Evolutionary conservation across 164 flowering plant species (phyloP).

Genomic region (Liquidambar formosana): DNA sequence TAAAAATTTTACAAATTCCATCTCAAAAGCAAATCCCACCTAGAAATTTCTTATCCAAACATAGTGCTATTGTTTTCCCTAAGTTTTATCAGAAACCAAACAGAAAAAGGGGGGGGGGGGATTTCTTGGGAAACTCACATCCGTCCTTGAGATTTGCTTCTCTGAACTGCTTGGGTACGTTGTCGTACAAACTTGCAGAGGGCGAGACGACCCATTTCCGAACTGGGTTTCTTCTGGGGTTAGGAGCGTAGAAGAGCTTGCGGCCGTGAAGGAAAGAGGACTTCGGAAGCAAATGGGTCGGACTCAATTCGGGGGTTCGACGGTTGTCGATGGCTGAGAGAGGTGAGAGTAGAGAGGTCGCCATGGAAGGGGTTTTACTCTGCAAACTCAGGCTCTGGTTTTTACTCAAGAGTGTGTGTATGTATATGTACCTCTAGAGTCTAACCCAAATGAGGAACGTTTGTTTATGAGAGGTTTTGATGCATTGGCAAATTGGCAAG

Average conservation of each 20-base stretch:
- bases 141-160: conserved; percentile 83
- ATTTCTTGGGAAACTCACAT: conserved; percentile 39
- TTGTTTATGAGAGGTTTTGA: too few species aligned
- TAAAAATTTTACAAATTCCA: too few species aligned
- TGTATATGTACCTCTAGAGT: too few species aligned
- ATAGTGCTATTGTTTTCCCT: too few species aligned
- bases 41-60: too few species aligned
- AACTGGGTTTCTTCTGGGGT: neutral
- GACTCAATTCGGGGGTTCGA: conserved; percentile 11
- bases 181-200: conserved; percentile 37
- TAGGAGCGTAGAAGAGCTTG: conserved; percentile 26
- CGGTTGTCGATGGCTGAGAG: conserved; percentile 15
- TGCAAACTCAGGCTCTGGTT: too few species aligned
- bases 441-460: too few species aligned
- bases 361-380: conserved; percentile 14
- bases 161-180: conserved; percentile 79
- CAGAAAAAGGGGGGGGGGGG: too few species aligned
- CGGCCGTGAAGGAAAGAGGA: conserved; percentile 39
- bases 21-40: too few species aligned
- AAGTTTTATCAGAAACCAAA: too few species aligned
- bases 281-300: conserved; percentile 24
- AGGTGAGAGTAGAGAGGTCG: conserved; percentile 46
- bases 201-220: conserved; percentile 35
- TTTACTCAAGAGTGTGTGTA: too few species aligned
- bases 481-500: too few species aligned